These are phyloP conservation scores for Candida khao-thaluensis DNA, from an alignment of 805 yeast species.

Conservation along the genomic window DNA sequence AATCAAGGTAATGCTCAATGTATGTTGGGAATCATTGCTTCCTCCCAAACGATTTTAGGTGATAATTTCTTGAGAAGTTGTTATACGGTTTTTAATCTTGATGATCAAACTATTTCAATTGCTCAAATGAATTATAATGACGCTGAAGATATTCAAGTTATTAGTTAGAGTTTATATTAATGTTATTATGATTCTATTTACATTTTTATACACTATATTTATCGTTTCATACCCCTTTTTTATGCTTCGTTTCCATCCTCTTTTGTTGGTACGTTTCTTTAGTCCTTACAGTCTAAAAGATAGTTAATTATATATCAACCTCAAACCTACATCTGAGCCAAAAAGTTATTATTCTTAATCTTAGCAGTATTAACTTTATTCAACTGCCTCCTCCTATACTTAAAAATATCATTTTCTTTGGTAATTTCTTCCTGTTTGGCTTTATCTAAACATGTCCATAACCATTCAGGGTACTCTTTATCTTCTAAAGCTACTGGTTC, in stretches of 20 bases:
- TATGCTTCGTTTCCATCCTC: too few species aligned
- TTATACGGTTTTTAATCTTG: conserved; percentile 64
- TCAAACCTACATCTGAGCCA: conserved; percentile 56
- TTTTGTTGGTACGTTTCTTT: too few species aligned
- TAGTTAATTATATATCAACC: too few species aligned
- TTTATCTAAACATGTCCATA: conserved; percentile 80
- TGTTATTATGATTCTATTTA: too few species aligned
- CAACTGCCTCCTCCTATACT: conserved; percentile 65
- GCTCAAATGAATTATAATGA: conserved; percentile 34
- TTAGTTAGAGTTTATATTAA: conserved; percentile 14
- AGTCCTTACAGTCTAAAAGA: too few species aligned
- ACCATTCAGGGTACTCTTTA: conserved; percentile 90
- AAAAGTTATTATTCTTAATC: conserved; percentile 78
- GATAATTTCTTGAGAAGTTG: conserved; percentile 63
- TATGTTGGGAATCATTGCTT: conserved; percentile 14
- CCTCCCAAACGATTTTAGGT: conserved; percentile 43
- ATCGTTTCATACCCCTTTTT: too few species aligned
- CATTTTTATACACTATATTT: too few species aligned
- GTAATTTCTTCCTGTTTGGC: conserved; percentile 57
- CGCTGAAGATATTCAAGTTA: conserved; percentile 17
- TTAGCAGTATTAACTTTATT: conserved; percentile 64
- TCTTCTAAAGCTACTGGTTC: conserved; percentile 89
- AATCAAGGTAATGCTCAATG: conserved; percentile 14
- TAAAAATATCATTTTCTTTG: conserved; percentile 59
- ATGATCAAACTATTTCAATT: conserved; percentile 53